Base-by-base conservation (phyloP, 768 basidiomycete species). In the Lactifluus piperatus region DNA sequence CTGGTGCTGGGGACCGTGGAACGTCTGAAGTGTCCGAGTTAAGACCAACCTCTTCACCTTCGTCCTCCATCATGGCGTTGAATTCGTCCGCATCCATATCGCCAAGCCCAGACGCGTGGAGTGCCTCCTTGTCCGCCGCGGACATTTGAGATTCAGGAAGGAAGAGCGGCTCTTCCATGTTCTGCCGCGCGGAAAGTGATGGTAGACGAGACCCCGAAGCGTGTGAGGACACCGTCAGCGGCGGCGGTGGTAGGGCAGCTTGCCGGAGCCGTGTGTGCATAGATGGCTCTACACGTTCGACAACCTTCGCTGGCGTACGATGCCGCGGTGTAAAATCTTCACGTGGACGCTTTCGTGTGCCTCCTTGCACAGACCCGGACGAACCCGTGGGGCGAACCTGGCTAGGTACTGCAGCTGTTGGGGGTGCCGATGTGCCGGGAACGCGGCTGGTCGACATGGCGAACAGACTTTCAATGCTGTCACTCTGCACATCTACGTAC, bases 361-460 rank as follows among this genome's bases (percentile, higher is more conserved):
- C 51, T 43, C 37, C 56, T 41, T 30, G 59, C 41, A n/a, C 39
- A 26, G 47, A 49, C 14, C 27, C 56, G n/a, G 56, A 53, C 24
- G 54, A 27, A 39, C 54, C 51, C 50, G 51, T 48, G 48, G 54
- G 46, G 39, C 44, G 50, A 22, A 29, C 51, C 26, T 59, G 54
- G 24, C 51, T 56, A 29, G 20, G 37, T 34, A 29, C 46, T 30
- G 57, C 26, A 34, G n/a, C 41, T 9, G 46, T 53, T 29, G 44
- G 44, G 8, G 55, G 50, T 20, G 34, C 49, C 11, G 60, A 55
- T 2, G 54, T 55, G 26, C 76, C 78, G 24, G 78, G 79, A 29
- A 79, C 75, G 57, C 83, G 81, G 67, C 81, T 88, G 8, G 90
- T 89, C 7, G 90, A 88, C 60, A 92, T 84, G 26, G 89, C 85